Evolutionary conservation across 2,329 filamentous ascomycete species (phyloP), one percentile per base, ranked within the genome.

Genomic region (Talaromyces verruculosus): DNA sequence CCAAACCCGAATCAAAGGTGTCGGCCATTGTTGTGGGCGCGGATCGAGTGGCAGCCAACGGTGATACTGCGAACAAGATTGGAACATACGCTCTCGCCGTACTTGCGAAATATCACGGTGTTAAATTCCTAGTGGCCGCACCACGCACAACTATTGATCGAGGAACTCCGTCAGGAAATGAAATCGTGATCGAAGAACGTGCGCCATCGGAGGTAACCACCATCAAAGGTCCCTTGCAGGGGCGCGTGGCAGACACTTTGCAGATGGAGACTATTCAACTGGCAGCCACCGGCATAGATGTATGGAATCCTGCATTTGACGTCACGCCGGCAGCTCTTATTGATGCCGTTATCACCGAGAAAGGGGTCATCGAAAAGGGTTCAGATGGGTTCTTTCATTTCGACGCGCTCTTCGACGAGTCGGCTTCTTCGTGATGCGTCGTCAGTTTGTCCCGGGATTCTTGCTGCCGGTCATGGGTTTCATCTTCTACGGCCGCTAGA

Each of bases 301-400:
- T 98, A 8, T 99, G 95, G 93, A 99, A 99, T 76, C 95, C 95
- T 37, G 91, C 93, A 0, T 99, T 99, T 75, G 95, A 99, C 74
- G 91, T 99, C 39, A 99, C 95, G 10, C 94, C 95, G 0, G 88
- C 91, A 43, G 87, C 88, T 68, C 81, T 97, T 63, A 97, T 99
- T 69, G 95, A 99, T 78, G 93, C 91, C 1, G 90, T 99, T 66
- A 91, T 98, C 69, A 99, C 95, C 0, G 95, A 99, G 80, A 88
- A 90, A 72, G 94, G 94, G 0, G 91, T 93, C 7, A 88, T 96
- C 2, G 89, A 92, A 73, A 96, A 94, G 82, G 87, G 86, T 55
- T 76, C 80, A 2, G 83, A 89, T 66, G 93, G 92, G 1, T 81
- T 78, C 25, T 98, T 97, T 79, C 79, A 87, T 68, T 80, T 87